Base-by-base conservation (phyloP, 805 yeast species). In the Candida patagonica region DNA sequence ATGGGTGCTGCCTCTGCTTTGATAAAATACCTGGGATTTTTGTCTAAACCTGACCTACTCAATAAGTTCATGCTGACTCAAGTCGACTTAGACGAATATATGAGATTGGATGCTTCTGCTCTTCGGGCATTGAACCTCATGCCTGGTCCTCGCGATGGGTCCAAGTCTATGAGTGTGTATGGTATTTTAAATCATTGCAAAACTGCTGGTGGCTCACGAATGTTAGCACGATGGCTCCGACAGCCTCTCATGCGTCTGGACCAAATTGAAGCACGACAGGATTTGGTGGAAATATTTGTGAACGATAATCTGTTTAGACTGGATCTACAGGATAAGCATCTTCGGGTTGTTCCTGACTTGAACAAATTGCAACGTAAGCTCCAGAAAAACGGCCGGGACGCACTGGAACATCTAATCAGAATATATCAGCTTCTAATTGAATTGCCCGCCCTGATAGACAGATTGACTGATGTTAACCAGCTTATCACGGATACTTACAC, bases 91-190 rank as follows among this genome's bases (percentile, higher is more conserved):
- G 66, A 74, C n/a, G 78, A 81, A 47, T 88, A 70, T 58, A 85
- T 92, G 94, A 82, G 84, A 53, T 69, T 92, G 36, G 99, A 92
- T 56, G 76, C 89, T 5, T 78, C 96, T 1, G 95, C 97, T 0
- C 75, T 88, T 40, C 77, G 77, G 42, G 95, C 97, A 0, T 66
- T 92, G 44, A 89, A 89, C 55, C 66, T 92, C 21, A 85, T 88
- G 63, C 94, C 96, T 8, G 59, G 66, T 3, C 61, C 67, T 6
- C 53, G 66, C 20, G 71, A 66, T 41, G 67, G 68, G 17, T 65
- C 66, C 50, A 70, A 73, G 45, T 58, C 76, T 0, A 63, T 66
- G 66, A 81, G 94, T 7, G 62, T 92, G 30, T 88, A 74, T 56
- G 96, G 94, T 20, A 67, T 92, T 32, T 65, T 92, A 51, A 89